Base-by-base conservation (phyloP, 208 protist species). In the Acanthamoeba rhysodes region DNA sequence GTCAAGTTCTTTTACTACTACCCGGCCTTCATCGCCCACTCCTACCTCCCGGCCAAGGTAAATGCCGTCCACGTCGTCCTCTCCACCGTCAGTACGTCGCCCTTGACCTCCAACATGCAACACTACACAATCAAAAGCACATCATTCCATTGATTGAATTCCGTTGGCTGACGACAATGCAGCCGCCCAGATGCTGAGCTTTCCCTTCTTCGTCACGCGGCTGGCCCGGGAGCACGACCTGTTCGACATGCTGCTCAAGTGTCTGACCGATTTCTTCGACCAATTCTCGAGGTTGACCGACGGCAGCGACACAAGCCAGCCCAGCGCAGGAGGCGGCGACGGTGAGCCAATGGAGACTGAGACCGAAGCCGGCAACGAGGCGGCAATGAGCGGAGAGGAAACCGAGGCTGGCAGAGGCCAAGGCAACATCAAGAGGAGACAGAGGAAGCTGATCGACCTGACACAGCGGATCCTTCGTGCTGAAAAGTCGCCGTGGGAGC, bases 131-230 rank as follows among this genome's bases (percentile, higher is more conserved):
- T 66, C 59, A 66, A 14, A 59, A 59, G 10, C 7, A 3, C 55
- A 59, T 22, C 12, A 1, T 14, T 22, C 12, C 55, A 59, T 9
- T 2, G 1, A 59, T 59, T 59, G 6, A 1, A 45, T n/a, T 22
- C 48, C 7, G 32, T 85, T 37, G 76, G 18, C 80, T 88, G 62
- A 64, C 12, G 1, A 0, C 8, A 18, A 72, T 72, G 24, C 50
- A 88, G 80, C 80, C 50, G 80, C 80, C 8, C 80, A 88, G 80
- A 50, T 88, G 29, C 48, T 88, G 80, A 88, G 34, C 50, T 88
- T 88, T 22, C 24, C 80, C 12, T 3, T 18, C 12, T 14, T 88
- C 0, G 80, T 88, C 24, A 66, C 53, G 80, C 62, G 50, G 4
- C 80, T 88, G 18, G 80, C 53, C n/a, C 22, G 34, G 2, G 50